Evolutionary conservation across 805 yeast genomes (phyloP), one percentile per base, ranked within the genome.

Genomic region (Barnettozyma pratensis): DNA sequence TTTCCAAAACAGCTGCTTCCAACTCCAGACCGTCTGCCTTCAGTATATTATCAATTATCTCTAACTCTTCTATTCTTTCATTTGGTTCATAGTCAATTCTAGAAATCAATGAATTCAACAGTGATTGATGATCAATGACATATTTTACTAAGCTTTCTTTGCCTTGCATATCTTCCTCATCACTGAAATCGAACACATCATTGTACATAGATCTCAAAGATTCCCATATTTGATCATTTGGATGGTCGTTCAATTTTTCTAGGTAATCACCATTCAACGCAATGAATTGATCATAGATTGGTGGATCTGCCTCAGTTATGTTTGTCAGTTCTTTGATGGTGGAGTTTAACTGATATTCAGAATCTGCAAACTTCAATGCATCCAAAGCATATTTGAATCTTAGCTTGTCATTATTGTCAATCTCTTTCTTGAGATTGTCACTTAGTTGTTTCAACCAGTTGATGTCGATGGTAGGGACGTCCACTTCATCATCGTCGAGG

Each of bases 181-280:
- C 50, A 7, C 49, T 56, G 7, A 41, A 45, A 28, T 57, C 60
- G 9, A 56, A 48, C 7, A 56, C 28, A 37, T 56, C 61, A 9
- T 47, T 40, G 12, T 56, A 46, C 3, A 57, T 39, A 6, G 30
- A 14, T 1, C 51, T 34, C 9, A 52, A 41, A 7, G 54, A 52
- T 9, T 54, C 56, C 12, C 54, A 44, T 8, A 57, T 49, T 28
- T 56, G 57, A 3, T 45, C 51, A 30, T 58, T 56, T 4, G 54
- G 53, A 40, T 59, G 61, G 10, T 42, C 27, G 2, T 48, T 39
- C 9, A 57, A 9, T 1, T 36, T 10, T 4, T n/a, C 36, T 27
- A 31, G 39, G 9, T 30, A 44, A 11, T 12, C 49, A 6, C 36
- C 38, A 6, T 52, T 8, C 3, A 42, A 2, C 3, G 41, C 37